Conservation (phyloP, 345 rosid genomes). For the Orychophragmus violaceus region DNA sequence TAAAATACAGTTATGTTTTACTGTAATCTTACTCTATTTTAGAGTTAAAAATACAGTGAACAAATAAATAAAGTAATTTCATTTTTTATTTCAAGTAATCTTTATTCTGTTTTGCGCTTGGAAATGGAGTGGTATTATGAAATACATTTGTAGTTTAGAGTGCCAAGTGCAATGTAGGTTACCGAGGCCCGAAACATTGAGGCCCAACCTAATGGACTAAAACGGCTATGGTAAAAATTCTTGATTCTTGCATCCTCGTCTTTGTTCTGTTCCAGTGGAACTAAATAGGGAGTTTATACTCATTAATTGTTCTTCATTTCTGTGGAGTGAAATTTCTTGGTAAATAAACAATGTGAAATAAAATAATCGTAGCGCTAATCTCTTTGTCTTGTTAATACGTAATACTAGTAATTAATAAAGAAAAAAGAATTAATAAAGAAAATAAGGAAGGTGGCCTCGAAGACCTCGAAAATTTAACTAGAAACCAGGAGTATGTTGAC, state of each 20-base stretch:
- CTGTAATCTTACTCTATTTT: too few relatives aligned
- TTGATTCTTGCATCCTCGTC: background rate
- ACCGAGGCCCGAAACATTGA: background rate
- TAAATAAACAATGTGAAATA: background rate
- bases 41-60: too few relatives aligned
- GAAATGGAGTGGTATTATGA: too few relatives aligned
- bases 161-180: background rate
- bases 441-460: slow-evolving; percentile 7
- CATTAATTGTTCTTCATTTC: too few relatives aligned
- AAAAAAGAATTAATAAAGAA: background rate
- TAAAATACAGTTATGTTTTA: too few relatives aligned
- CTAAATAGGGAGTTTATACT: background rate
- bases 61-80: too few relatives aligned
- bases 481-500: slow-evolving; percentile 17
- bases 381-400: background rate
- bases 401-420: background rate
- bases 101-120: too few relatives aligned
- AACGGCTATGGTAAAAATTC: background rate
- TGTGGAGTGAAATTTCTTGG: background rate
- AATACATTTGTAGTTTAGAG: background rate
- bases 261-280: background rate
- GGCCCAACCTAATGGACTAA: background rate
- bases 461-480: slow-evolving; percentile 11
- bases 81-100: too few relatives aligned
- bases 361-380: background rate